Conservation (phyloP, 352 stramenopile species). For the Pythium apleroticum region DNA sequence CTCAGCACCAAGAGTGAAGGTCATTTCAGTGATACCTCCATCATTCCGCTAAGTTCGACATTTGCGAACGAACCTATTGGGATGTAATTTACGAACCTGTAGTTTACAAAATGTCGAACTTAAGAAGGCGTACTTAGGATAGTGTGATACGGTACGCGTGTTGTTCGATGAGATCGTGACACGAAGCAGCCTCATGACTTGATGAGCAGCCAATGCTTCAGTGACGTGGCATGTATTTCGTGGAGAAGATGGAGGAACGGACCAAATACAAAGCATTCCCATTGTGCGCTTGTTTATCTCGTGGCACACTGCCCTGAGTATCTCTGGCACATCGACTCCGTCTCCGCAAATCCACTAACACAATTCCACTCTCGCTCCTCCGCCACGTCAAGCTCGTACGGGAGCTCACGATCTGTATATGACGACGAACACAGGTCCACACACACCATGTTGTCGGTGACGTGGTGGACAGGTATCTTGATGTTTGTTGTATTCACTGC, state of each 20-base stretch:
- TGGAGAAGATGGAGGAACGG: too few species aligned
- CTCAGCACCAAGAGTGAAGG: constrained; percentile 1
- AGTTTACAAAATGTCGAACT: neutral
- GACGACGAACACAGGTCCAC: neutral
- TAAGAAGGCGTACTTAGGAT: neutral
- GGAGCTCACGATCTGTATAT: neutral
- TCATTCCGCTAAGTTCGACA: neutral
- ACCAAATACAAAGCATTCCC: constrained; percentile 2
- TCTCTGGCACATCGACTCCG: neutral
- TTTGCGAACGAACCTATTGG: neutral
- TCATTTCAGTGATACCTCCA: neutral
- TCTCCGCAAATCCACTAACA: neutral
- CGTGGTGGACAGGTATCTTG: neutral
- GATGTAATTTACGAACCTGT: neutral
- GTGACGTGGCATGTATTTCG: too few species aligned
- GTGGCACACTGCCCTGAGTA: neutral
- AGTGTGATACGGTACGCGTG: neutral
- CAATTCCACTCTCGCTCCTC: neutral
- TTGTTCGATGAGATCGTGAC: constrained; percentile 21
- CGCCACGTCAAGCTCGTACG: neutral
- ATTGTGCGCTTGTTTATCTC: constrained; percentile 1
- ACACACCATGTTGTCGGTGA: neutral
- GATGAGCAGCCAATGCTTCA: too few species aligned
- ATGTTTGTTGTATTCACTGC: neutral
- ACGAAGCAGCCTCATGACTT: constrained; percentile 17